These are phyloP conservation scores for Xylaria curta DNA, from an alignment of 495 filamentous ascomycete species.

Conservation along the genomic window DNA sequence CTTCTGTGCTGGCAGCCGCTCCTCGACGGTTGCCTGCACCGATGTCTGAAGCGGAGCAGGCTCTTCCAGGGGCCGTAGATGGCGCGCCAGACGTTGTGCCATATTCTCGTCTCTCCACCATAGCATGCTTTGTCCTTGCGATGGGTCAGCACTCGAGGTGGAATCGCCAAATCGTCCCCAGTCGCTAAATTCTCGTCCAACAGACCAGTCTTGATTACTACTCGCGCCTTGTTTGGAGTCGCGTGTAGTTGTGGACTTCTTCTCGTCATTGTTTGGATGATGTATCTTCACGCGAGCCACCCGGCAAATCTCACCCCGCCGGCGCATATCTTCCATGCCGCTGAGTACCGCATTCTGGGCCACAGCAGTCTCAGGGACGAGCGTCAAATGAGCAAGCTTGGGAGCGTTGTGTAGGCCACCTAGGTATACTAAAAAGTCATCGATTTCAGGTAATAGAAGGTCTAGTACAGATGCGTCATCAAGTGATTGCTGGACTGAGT, in stretches of 20 bases:
- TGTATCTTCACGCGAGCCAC: conserved; percentile 40
- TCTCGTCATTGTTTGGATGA: conserved; percentile 37
- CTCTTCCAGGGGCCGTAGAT: conserved; percentile 47
- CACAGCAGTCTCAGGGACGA: conserved; percentile 47
- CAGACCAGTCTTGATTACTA: conserved; percentile 31
- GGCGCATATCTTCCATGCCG: conserved; percentile 43
- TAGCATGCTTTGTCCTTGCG: conserved; percentile 28
- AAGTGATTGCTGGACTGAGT: conserved; percentile 38
- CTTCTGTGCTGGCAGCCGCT: conserved; percentile 36
- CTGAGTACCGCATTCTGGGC: conserved; percentile 41
- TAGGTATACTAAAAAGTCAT: conserved; percentile 46
- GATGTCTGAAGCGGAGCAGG: conserved; percentile 28
- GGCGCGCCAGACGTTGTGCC: conserved; percentile 51
- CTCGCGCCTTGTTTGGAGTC: conserved; percentile 4
- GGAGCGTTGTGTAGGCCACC: conserved; percentile 28
- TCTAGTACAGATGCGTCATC: conserved; percentile 43
- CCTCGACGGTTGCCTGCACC: conserved; percentile 41
- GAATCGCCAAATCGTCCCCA: conserved; percentile 49
- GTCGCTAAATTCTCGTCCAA: conserved; percentile 42
- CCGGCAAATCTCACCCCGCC: conserved; percentile 45
- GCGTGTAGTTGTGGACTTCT: conserved; percentile 23
- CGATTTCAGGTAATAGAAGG: conserved; percentile 44
- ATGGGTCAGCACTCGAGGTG: neutral
- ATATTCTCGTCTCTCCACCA: conserved; percentile 57
- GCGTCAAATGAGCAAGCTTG: conserved; percentile 43